These are phyloP conservation scores for Dioscorea dumetorum DNA, from an alignment of 106 monocot genomes.

Conservation along the genomic window DNA sequence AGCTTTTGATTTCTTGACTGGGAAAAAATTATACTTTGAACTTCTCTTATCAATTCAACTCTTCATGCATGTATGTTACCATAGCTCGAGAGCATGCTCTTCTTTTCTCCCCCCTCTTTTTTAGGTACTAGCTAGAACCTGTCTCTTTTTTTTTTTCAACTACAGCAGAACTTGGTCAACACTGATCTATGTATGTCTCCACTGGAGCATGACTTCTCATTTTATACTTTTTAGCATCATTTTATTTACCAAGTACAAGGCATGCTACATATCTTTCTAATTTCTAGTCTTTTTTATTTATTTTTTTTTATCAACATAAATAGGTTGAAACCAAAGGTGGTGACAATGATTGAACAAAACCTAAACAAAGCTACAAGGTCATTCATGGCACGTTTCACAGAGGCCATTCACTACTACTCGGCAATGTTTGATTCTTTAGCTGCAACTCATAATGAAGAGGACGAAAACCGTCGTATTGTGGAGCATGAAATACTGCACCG, in stretches of 20 bases:
- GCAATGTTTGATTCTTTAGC: slow-evolving; percentile 89
- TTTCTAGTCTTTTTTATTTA: not conserved
- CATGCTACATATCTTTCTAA: not conserved
- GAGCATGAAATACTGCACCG: slow-evolving; percentile 91
- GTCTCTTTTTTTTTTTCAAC: too few relatives aligned
- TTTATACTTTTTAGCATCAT: too few relatives aligned
- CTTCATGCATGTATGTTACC: too few relatives aligned
- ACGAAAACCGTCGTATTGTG: slow-evolving; percentile 69
- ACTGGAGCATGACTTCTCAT: too few relatives aligned
- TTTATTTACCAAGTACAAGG: not conserved
- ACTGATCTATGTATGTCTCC: too few relatives aligned
- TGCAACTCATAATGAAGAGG: slow-evolving; percentile 76
- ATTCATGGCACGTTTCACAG: slow-evolving; percentile 82
- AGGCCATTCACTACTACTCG: slow-evolving; percentile 97
- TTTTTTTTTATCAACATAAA: not conserved
- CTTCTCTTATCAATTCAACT: too few relatives aligned
- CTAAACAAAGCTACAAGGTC: slow-evolving; percentile 62
- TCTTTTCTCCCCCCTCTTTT: too few relatives aligned
- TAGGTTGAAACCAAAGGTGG: slow-evolving; percentile 87
- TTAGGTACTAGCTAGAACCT: too few relatives aligned
- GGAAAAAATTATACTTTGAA: too few relatives aligned
- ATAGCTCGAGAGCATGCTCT: too few relatives aligned
- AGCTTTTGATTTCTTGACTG: too few relatives aligned
- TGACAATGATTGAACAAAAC: slow-evolving; percentile 96
- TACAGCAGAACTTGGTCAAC: too few relatives aligned